These are phyloP conservation scores for Cladorrhinum sp. DNA, from an alignment of 2,329 filamentous ascomycete genomes.

Conservation along the genomic window DNA sequence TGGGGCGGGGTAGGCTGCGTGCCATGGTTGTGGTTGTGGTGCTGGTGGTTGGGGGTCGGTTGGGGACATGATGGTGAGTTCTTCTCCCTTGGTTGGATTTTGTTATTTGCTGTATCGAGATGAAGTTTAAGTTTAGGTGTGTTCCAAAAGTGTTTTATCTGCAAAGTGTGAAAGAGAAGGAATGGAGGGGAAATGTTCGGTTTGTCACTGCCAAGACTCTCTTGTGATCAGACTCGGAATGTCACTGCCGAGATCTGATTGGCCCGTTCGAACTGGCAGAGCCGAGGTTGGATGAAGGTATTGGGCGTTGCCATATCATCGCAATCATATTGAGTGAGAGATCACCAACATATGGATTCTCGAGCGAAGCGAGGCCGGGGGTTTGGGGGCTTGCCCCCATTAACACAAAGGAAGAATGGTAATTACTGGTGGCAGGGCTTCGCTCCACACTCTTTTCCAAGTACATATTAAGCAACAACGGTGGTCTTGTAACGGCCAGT, in stretches of 20 bases:
- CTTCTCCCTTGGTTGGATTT: no score
- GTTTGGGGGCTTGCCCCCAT: no score
- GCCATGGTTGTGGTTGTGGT: slow-evolving; percentile 17
- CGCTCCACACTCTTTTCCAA: no score
- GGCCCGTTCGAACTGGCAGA: neutral
- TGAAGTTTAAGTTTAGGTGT: neutral
- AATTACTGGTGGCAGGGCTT: no score
- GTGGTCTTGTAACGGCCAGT: no score
- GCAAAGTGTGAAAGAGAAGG: neutral
- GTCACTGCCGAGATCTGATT: neutral
- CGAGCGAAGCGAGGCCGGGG: no score
- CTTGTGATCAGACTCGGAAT: neutral
- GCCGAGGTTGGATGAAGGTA: no score
- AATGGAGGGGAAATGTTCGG: neutral
- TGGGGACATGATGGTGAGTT: neutral
- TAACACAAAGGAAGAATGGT: no score
- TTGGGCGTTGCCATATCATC: no score
- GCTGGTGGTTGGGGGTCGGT: neutral
- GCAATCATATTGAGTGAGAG: no score
- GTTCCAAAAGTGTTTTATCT: neutral
- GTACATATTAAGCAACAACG: no score
- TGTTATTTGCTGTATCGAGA: neutral
- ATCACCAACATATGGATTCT: no score
- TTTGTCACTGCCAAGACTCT: neutral
- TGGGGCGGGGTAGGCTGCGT: slow-evolving; percentile 23